phyloP scores from a whole-genome alignment of 164 flowering plant genomes.

The Annona cherimola region DNA sequence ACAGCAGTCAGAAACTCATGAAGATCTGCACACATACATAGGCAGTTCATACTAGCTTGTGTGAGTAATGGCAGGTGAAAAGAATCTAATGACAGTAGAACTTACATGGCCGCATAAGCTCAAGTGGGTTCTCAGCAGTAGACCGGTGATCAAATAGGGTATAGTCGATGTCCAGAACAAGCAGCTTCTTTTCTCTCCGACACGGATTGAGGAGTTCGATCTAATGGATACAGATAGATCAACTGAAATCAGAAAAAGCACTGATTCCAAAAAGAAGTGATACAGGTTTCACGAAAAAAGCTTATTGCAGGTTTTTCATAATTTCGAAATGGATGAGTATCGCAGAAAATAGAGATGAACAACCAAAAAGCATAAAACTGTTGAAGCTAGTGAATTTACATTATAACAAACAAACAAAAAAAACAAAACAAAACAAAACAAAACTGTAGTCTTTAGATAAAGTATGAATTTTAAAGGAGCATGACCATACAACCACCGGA shows the following conservation, averaged over 20 bases:
- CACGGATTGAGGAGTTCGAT: slow-evolving; percentile 79
- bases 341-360: not conserved
- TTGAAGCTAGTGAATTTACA: too few species aligned
- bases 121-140: slow-evolving; percentile 88
- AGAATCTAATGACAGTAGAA: not conserved
- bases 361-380: too few species aligned
- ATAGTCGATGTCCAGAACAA: slow-evolving; percentile 95
- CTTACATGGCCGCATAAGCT: slow-evolving; percentile 98
- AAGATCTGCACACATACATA: slow-evolving; percentile 54
- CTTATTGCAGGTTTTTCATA: not conserved
- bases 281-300: not conserved
- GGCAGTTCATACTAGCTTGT: not conserved
- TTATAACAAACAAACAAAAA: too few species aligned
- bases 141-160: slow-evolving; percentile 98
- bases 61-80: slow-evolving; percentile 3
- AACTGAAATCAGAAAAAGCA: not conserved
- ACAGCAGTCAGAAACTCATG: slow-evolving; percentile 93
- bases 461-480: too few species aligned
- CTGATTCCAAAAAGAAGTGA: not conserved
- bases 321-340: not conserved
- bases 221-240: slow-evolving; percentile 27
- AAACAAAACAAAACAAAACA: too few species aligned
- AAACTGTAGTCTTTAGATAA: too few species aligned
- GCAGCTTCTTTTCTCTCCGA: slow-evolving; percentile 85
- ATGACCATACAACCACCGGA: too few species aligned